Evolutionary conservation across 1,284 basidiomycete species (phyloP), one percentile per base, ranked within the genome.

Genomic region (Tremellales sp.): DNA sequence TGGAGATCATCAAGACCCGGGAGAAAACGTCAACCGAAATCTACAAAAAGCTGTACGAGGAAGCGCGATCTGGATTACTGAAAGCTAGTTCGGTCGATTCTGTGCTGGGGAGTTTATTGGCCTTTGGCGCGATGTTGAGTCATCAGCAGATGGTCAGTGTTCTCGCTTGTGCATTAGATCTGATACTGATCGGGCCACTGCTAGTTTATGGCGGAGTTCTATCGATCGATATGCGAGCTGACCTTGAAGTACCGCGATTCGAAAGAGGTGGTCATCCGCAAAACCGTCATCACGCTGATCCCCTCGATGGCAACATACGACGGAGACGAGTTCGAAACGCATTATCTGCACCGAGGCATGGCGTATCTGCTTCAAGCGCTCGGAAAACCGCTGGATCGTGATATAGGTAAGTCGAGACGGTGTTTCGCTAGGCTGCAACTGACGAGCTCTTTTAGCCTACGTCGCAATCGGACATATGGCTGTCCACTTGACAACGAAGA

Each of bases 381-480:
- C 3, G 85, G 89, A 62, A 94, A 90, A 72, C 85, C 90, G 0
- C 81, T 82, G 27, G 95, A 98, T 65, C 80, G 92, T 36, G 85
- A 89, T 26, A 88, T 90, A 58, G 87, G 90, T 86, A 66, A 56
- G 70, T 71, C 54, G 61, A 58, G 26, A 58, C n/a, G 13, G 10
- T n/a, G 7, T 12, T 14, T 7, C 8, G 27, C 34, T 19, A 3
- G 25, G 8, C 12, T 35, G 19, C 16, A 39, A 39, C 51, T 54
- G 61, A 69, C 47, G 48, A 53, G 6, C 19, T 43, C 45, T 28
- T 26, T 25, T 53, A 86, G 91, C 93, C 0, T 97, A 97, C 68
- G 85, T 95, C 61, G 92, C 95, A 1, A 93, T 99, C 55, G 95
- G 95, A 1, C 91, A 97, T 60, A 88, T 97, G 31, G 89, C 94